Evolutionary conservation across 164 flowering plant genomes (phyloP).

Genomic region (Sedum album): DNA sequence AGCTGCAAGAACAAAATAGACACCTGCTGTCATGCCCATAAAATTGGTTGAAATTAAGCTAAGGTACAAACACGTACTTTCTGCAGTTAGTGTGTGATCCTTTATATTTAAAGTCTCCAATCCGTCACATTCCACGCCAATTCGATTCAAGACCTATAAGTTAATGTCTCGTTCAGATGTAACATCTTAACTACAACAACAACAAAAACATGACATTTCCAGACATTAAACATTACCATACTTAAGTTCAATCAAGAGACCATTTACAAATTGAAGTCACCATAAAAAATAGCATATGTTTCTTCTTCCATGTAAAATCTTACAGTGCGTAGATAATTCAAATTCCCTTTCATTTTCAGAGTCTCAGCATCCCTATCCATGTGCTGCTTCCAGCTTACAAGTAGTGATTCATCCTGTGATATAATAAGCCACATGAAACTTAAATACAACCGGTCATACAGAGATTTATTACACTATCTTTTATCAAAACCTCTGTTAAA

Average conservation of each 20-base stretch:
- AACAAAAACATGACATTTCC: neutral
- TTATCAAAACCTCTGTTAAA: too few species aligned
- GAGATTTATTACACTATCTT: neutral
- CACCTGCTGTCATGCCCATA: neutral
- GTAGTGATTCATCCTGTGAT: slow-evolving; percentile 67
- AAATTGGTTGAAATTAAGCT: neutral
- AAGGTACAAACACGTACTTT: slow-evolving; percentile 41
- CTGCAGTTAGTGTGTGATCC: slow-evolving; percentile 60
- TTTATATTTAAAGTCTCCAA: slow-evolving; percentile 59
- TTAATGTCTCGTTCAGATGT: slow-evolving; percentile 9
- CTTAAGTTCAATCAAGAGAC: neutral
- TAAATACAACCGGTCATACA: neutral
- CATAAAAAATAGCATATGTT: neutral
- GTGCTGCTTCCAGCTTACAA: slow-evolving; percentile 74
- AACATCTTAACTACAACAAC: neutral
- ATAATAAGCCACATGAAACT: neutral
- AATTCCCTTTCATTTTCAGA: slow-evolving; percentile 71
- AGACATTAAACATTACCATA: neutral
- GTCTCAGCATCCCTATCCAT: slow-evolving; percentile 81
- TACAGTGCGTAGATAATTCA: slow-evolving; percentile 45
- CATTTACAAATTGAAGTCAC: neutral
- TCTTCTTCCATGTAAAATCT: slow-evolving; percentile 14
- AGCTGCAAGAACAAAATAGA: slow-evolving; percentile 29
- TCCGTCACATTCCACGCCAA: slow-evolving; percentile 67
- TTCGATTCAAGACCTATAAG: slow-evolving; percentile 52